Evolutionary conservation across 2,329 filamentous ascomycete genomes (phyloP), one percentile per base, ranked within the genome.

Genomic region (Alternaria ventricosa): DNA sequence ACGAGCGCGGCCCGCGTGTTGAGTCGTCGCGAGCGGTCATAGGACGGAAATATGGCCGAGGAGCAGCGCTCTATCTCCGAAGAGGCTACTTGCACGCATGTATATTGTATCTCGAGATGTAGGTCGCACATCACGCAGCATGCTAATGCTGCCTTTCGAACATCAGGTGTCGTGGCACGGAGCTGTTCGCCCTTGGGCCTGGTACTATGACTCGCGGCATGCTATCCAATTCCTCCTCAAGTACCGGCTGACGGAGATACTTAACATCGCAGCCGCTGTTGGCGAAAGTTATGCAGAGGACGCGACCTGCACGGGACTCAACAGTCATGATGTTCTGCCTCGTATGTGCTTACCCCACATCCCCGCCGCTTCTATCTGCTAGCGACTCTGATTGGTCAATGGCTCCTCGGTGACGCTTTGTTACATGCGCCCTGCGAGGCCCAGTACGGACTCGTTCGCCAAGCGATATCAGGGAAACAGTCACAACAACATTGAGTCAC

Each of bases 361-460:
- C 18, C 22, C n/a, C 33, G 36, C 59, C 54, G 54, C 27, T 28
- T 44, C 23, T 53, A 61, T n/a, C 46, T 46, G 46, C 46, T 22
- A 36, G 15, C 22, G 20, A 13, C 23, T 3, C 55, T 49, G 60
- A 63, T 63, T 63, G 60, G 60, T 27, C 60, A 55, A 60, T 61
- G 2, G n/a, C 41, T 46, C 13, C 12, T 5, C 18, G 10, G 36
- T 28, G 25, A 55, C 60, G 27, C 25, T 41, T 18, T 41, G 36
- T 41, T 22, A 47, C 30, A 55, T 47, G 22, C 56, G 60, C 57
- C 55, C 60, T 60, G 25, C 49, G 8, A 61, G 41, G 4, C 54
- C 47, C 23, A 43, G 22, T 47, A 28, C 23, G 60, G 30, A 51
- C 7, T 7, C 33, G 11, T 25, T 13, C 22, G n/a, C 56, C 44